Evolutionary conservation across 2,329 filamentous ascomycete species (phyloP).

Genomic region (Polytolypa hystricis): DNA sequence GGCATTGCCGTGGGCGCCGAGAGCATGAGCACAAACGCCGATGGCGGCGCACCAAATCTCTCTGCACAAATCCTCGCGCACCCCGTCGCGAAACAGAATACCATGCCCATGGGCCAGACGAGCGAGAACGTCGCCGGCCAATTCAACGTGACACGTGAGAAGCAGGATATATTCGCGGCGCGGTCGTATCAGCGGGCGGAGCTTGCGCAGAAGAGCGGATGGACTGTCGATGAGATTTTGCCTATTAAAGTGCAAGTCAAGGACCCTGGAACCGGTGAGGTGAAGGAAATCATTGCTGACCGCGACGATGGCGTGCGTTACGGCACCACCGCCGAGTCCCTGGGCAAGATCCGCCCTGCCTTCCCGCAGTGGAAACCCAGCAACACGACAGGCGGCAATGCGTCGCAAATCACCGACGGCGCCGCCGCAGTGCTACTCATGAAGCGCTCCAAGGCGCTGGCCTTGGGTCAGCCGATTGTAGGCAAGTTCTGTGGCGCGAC

Average conservation of each 20-base stretch:
- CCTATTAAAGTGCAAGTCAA: slow-evolving; percentile 73
- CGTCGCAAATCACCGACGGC: slow-evolving; percentile 83
- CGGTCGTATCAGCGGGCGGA: slow-evolving; percentile 74
- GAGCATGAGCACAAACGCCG: slow-evolving; percentile 84
- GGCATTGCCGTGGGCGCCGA: slow-evolving; percentile 85
- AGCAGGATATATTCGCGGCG: slow-evolving; percentile 77
- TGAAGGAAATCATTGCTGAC: slow-evolving; percentile 63
- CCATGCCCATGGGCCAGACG: slow-evolving; percentile 82
- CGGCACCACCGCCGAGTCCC: slow-evolving; percentile 69
- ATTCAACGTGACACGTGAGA: slow-evolving; percentile 54
- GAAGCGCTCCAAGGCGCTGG: slow-evolving; percentile 76
- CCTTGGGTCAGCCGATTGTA: slow-evolving; percentile 70
- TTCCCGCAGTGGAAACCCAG: slow-evolving; percentile 68
- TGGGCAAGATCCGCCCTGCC: slow-evolving; percentile 73
- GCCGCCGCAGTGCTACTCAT: slow-evolving; percentile 86
- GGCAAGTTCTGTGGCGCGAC: slow-evolving; percentile 81
- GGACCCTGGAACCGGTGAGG: slow-evolving; percentile 78
- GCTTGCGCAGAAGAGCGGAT: slow-evolving; percentile 67
- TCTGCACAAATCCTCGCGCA: slow-evolving; percentile 65
- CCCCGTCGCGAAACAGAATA: slow-evolving; percentile 75
- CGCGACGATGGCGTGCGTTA: slow-evolving; percentile 76
- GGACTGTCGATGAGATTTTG: slow-evolving; percentile 78
- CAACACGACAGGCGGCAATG: slow-evolving; percentile 84
- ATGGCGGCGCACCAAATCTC: slow-evolving; percentile 71
- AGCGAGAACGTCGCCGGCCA: slow-evolving; percentile 89